Base-by-base conservation (phyloP, 768 basidiomycete genomes). In the Russula sp. region DNA sequence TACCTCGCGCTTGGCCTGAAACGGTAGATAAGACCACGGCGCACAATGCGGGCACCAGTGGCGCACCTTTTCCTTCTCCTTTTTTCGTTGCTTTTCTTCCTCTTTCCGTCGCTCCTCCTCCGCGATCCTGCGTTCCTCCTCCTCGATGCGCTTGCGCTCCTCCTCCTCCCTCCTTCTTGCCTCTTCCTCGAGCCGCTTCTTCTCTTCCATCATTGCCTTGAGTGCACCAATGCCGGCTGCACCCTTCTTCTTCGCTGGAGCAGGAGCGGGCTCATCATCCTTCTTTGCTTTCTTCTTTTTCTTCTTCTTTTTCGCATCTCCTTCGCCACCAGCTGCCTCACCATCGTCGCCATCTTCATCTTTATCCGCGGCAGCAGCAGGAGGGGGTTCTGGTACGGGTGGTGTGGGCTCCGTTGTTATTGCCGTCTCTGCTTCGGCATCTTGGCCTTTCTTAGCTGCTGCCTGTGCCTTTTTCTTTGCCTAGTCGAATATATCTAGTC, bases 381-480 rank as follows among this genome's bases (percentile, higher is more conserved):
- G 52, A 4, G 75, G 71, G 22, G 74, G 55, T 48, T 71, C 73
- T 18, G 77, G 68, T 2, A 75, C 64, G 32, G 76, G 65, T 35
- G 31, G 52, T 32, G 35, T 2, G 7, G 48, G 20, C 4, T 72
- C 56, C 45, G 54, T 57, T 10, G 52, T 51, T 6, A 40, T 51
- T 40, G 40, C n/a, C 11, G 31, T 50, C 37, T 75, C 75, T 45
- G 73, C 71, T 5, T 71, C 73, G 20, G 70, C 68, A 2, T 61
- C 66, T 31, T 65, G 69, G 8, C 74, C 75, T 68, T 88, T 96
- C 76, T 94, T 97, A 2, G 88, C 88, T 22, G 88, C 92, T 5
- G 88, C 88, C 74, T 95, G 91, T 6, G 90, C 92, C 74, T 96
- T 97, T 80, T 95, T 95, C 80, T 92, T 94, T 0, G 91, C 92